Evolutionary conservation across 352 stramenopile genomes (phyloP).

Genomic region (Globisporangium mamillatum): DNA sequence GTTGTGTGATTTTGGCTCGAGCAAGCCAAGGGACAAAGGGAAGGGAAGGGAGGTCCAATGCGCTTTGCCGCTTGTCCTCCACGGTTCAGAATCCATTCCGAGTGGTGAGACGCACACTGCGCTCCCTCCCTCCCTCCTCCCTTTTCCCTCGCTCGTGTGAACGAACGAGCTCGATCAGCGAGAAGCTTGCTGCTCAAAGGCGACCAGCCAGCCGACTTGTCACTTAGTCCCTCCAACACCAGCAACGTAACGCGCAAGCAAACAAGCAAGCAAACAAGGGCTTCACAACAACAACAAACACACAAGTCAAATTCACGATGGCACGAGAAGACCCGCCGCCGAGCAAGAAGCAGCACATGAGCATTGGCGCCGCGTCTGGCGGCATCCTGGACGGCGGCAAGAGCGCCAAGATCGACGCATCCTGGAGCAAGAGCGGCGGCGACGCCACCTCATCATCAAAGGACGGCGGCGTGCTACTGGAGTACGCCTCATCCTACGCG

Average conservation of each 20-base stretch:
- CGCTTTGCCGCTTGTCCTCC: not conserved
- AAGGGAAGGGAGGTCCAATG: constrained; percentile 2
- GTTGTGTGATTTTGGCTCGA: not conserved
- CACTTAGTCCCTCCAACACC: not conserved
- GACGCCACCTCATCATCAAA: not conserved
- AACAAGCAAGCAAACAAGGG: constrained; percentile 1
- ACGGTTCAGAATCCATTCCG: constrained; percentile 20
- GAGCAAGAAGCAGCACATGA: constrained; percentile 14
- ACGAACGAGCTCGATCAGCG: constrained; percentile 9
- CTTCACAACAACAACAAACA: not conserved
- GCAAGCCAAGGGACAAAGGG: not conserved
- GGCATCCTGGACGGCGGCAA: constrained; percentile 4
- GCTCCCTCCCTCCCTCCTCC: not conserved
- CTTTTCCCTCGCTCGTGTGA: not conserved
- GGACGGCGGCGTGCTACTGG: constrained; percentile 3
- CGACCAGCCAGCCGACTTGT: not conserved
- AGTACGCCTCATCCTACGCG: constrained; percentile 13
- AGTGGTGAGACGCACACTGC: constrained; percentile 12
- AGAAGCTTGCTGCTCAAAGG: not conserved
- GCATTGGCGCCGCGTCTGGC: not conserved
- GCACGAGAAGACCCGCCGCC: constrained; percentile 10
- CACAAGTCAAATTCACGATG: constrained; percentile 5
- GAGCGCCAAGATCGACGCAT: constrained; percentile 2
- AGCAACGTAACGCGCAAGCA: not conserved
- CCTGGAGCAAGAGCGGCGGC: constrained; percentile 6